Evolutionary conservation across 1,139 yeast species (phyloP).

Genomic region (Geotrichum bryndzae): DNA sequence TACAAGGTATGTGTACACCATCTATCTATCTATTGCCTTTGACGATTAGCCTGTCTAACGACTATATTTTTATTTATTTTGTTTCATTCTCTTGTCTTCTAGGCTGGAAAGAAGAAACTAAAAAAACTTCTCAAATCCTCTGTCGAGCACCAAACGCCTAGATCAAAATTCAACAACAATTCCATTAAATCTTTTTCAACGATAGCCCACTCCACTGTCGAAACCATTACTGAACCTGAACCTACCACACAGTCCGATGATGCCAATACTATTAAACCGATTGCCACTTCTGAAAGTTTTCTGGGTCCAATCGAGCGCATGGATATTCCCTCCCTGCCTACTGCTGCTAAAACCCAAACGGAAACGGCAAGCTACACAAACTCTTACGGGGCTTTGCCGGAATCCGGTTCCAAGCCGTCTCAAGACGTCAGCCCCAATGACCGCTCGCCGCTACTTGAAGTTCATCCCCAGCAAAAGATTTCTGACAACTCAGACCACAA

Average conservation of each 20-base stretch:
- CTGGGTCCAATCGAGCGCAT: slow-evolving; percentile 12
- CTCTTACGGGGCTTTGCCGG: slow-evolving; percentile 9
- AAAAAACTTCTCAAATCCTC: slow-evolving; percentile 38
- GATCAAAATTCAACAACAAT: slow-evolving; percentile 2
- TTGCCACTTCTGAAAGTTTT: slow-evolving; percentile 5
- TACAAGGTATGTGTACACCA: slow-evolving; percentile 43
- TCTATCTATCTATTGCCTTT: neutral
- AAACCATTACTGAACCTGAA: slow-evolving; percentile 8
- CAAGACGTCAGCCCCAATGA: slow-evolving; percentile 24
- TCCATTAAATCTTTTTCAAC: slow-evolving; percentile 8
- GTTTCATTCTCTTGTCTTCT: neutral
- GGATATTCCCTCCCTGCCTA: slow-evolving; percentile 25
- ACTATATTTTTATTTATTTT: neutral
- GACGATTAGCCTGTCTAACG: neutral
- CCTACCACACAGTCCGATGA: slow-evolving; percentile 9
- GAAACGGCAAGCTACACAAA: neutral
- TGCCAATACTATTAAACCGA: slow-evolving; percentile 8
- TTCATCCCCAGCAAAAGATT: slow-evolving; percentile 2
- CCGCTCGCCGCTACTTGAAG: slow-evolving; percentile 29
- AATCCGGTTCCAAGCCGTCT: slow-evolving; percentile 5
- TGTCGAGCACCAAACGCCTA: slow-evolving; percentile 18
- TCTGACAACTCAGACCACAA: slow-evolving; percentile 1
- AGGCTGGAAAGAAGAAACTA: slow-evolving; percentile 51
- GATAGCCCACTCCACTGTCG: slow-evolving; percentile 16
- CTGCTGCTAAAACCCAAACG: slow-evolving; percentile 24